These are phyloP conservation scores for Lachnellula hyalina DNA, from an alignment of 2,329 filamentous ascomycete species.

Conservation along the genomic window DNA sequence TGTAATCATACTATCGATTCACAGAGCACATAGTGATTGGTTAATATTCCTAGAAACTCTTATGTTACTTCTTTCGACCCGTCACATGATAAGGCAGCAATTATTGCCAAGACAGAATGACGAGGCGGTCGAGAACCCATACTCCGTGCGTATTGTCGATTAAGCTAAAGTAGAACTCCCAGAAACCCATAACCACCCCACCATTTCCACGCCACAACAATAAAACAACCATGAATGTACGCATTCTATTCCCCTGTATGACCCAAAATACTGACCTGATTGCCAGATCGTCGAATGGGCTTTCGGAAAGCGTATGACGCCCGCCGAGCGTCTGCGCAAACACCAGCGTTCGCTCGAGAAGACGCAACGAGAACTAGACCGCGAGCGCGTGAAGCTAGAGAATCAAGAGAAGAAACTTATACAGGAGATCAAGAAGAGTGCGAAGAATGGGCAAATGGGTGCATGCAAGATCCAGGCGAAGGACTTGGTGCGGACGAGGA, in stretches of 20 bases:
- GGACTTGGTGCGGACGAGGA: slow-evolving; percentile 85
- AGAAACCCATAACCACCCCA: neutral
- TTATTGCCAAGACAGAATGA: slow-evolving; percentile 2
- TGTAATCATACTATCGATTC: too few relatives aligned
- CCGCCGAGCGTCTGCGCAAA: slow-evolving; percentile 82
- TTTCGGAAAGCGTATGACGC: slow-evolving; percentile 98
- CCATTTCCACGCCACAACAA: neutral
- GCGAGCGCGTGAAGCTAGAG: slow-evolving; percentile 91
- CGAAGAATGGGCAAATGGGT: slow-evolving; percentile 97
- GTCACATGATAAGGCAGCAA: neutral
- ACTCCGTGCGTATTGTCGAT: too few relatives aligned
- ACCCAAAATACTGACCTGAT: neutral
- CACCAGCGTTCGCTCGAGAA: slow-evolving; percentile 97
- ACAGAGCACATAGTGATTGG: too few relatives aligned
- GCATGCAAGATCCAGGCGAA: slow-evolving; percentile 98
- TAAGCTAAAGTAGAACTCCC: neutral
- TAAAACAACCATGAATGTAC: slow-evolving; percentile 48
- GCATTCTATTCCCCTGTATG: slow-evolving; percentile 18
- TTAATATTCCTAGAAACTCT: neutral
- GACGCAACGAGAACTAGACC: slow-evolving; percentile 91
- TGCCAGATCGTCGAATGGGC: slow-evolving; percentile 92
- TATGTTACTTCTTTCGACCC: neutral
- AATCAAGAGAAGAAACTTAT: slow-evolving; percentile 98
- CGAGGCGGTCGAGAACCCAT: slow-evolving; percentile 7
- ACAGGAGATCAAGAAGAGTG: slow-evolving; percentile 94